Base-by-base conservation (phyloP, 495 filamentous ascomycete genomes). In the Penicillium antarcticum region DNA sequence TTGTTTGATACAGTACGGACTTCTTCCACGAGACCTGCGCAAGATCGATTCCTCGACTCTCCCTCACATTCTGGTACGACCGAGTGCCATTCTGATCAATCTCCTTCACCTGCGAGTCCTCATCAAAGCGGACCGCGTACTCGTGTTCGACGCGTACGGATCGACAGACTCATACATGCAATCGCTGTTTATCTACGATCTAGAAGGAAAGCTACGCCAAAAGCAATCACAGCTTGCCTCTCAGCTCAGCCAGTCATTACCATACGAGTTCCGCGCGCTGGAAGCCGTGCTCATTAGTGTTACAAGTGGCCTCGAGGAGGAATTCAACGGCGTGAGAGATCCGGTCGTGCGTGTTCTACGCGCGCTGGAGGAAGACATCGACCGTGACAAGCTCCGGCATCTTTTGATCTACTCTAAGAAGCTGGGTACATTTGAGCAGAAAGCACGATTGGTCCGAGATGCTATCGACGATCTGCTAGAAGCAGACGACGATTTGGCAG, bases 1-100 rank as follows among this genome's bases (percentile, higher is more conserved):
- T 42, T 19, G 13, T 3, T 11, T 38, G 18, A 21, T 17, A 58
- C 52, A 97, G 91, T 97, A 97, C 64, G 94, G 94, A 33, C 83
- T 98, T 21, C 83, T 97, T 11, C 92, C 95, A 45, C 92, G 94
- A 41, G 94, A 98, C 76, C 79, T 98, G 7, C 88, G 94, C 59
- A 98, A 98, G 67, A 96, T 97, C 59, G 94, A 97, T 64, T 95
- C 91, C n/a, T 96, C 89, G 43, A 87, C 95, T 54, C 82, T 98
- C n/a, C 94, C 94, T 5, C 89, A 96, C 56, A 97, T 98, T 42
- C 85, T 97, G 45, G 86, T 98, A 48, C 92, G 94, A 42, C 91
- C 91, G 23, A 91, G 87, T 34, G 91, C 94, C 9, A 97, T 98
- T 51, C 78, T 98, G 0, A 87, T 98, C 60, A 97, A 97, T 59